phyloP scores from a whole-genome alignment of 1,284 basidiomycete species.

The Sanguinoderma infundibulare region DNA sequence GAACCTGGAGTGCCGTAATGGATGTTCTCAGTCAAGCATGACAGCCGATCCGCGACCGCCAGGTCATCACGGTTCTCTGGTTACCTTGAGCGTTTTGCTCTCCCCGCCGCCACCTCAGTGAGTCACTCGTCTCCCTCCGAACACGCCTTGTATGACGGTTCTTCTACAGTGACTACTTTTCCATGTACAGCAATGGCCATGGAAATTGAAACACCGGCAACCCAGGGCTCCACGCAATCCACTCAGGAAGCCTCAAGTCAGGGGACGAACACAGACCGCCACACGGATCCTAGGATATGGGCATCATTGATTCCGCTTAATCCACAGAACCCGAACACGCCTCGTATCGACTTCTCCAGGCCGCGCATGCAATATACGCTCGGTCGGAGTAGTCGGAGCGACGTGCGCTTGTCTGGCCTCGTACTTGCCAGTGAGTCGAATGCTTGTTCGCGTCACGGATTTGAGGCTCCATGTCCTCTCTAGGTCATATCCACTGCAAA shows the following conservation, averaged over 20 bases:
- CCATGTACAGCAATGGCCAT: too few species aligned
- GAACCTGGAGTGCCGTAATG: too few species aligned
- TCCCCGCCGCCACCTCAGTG: too few species aligned
- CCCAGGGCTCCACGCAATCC: neutral
- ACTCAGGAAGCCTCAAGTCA: constrained; percentile 1
- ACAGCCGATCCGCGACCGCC: too few species aligned
- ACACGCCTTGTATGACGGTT: too few species aligned
- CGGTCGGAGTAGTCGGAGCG: constrained; percentile 54
- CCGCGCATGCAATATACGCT: constrained; percentile 49
- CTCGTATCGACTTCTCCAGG: constrained; percentile 63
- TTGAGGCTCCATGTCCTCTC: neutral
- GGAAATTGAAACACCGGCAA: too few species aligned
- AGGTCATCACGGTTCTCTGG: too few species aligned
- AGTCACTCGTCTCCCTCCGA: too few species aligned
- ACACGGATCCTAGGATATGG: constrained; percentile 11
- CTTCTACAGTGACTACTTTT: too few species aligned
- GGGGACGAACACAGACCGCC: neutral
- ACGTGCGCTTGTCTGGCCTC: constrained; percentile 52
- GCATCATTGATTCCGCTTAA: constrained; percentile 26
- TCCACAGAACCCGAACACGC: constrained; percentile 51
- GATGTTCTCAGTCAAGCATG: too few species aligned
- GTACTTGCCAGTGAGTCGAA: constrained; percentile 44
- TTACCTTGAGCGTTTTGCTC: too few species aligned
- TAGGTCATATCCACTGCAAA: constrained; percentile 69
- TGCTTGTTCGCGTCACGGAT: neutral